These are phyloP conservation scores for Diophrys sp. DNA, from an alignment of 73 alveolate species.

Conservation along the genomic window DNA sequence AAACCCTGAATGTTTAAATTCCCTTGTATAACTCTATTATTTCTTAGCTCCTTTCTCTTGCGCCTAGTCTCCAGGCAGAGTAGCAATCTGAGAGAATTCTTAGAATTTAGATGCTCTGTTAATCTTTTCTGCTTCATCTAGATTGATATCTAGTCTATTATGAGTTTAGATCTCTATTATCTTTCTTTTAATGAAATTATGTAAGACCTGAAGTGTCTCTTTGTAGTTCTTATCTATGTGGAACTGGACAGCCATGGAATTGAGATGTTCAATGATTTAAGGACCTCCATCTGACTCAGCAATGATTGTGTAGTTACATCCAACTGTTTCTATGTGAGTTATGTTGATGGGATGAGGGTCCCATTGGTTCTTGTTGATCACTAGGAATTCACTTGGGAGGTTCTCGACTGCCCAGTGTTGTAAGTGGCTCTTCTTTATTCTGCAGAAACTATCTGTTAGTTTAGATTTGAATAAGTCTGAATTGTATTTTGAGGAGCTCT, in stretches of 20 bases:
- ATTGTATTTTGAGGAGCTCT: constrained; percentile 7
- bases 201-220: constrained; percentile 64
- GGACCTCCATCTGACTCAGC: constrained; percentile 89
- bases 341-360: constrained; percentile 89
- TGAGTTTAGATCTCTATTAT: constrained; percentile 11
- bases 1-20: constrained; percentile 30
- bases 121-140: constrained; percentile 34
- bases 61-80: constrained; percentile 20
- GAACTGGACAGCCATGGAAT: constrained; percentile 83
- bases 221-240: constrained; percentile 70
- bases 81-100: constrained; percentile 2
- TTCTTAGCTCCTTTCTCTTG: background rate
- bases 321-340: constrained; percentile 48
- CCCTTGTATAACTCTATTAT: constrained; percentile 16
- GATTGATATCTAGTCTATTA: constrained; percentile 24
- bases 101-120: background rate
- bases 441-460: constrained; percentile 63
- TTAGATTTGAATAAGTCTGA: constrained; percentile 25
- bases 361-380: constrained; percentile 81
- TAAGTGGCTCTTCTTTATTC: constrained; percentile 64
- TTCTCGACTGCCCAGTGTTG: constrained; percentile 70
- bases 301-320: constrained; percentile 64
- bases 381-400: constrained; percentile 79
- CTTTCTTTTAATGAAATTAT: constrained; percentile 69
- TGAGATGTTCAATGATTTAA: constrained; percentile 76